These are phyloP conservation scores for Fusarium cicatricum DNA, from an alignment of 2,329 filamentous ascomycete species.

Conservation along the genomic window DNA sequence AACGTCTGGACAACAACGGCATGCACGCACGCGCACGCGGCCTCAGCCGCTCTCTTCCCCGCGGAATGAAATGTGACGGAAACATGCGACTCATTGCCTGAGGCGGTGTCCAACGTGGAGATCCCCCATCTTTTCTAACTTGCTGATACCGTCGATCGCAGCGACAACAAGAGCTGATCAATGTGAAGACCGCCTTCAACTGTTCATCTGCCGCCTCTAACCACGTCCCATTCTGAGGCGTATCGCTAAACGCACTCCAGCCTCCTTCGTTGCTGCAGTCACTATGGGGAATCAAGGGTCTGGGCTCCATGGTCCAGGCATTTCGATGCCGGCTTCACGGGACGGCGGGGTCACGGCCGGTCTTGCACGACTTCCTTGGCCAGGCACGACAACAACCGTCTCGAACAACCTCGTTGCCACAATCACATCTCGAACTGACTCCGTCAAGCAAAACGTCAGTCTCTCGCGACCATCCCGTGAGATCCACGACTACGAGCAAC, in stretches of 20 bases:
- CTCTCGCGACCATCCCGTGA: neutral
- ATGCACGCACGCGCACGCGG: neutral
- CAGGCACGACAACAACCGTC: neutral
- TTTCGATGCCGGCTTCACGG: slow-evolving; percentile 25
- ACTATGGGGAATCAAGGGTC: slow-evolving; percentile 27
- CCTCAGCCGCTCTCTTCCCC: neutral
- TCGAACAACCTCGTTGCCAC: slow-evolving; percentile 2
- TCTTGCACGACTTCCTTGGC: slow-evolving; percentile 6
- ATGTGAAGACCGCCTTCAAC: neutral
- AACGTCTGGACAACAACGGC: too few relatives aligned
- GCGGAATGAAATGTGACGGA: neutral
- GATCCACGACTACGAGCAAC: neutral
- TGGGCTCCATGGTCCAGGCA: slow-evolving; percentile 12
- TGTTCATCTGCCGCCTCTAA: neutral
- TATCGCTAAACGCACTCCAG: slow-evolving; percentile 8
- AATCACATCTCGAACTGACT: neutral
- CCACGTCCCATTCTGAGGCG: neutral
- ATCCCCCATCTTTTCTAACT: neutral
- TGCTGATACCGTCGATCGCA: neutral
- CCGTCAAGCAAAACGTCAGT: neutral
- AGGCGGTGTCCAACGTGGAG: neutral
- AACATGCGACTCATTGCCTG: neutral
- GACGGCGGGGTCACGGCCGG: slow-evolving; percentile 2
- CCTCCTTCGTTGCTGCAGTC: slow-evolving; percentile 19
- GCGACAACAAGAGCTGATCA: neutral